These are phyloP conservation scores for Serendipita vermifera DNA, from an alignment of 768 basidiomycete species.

Conservation along the genomic window DNA sequence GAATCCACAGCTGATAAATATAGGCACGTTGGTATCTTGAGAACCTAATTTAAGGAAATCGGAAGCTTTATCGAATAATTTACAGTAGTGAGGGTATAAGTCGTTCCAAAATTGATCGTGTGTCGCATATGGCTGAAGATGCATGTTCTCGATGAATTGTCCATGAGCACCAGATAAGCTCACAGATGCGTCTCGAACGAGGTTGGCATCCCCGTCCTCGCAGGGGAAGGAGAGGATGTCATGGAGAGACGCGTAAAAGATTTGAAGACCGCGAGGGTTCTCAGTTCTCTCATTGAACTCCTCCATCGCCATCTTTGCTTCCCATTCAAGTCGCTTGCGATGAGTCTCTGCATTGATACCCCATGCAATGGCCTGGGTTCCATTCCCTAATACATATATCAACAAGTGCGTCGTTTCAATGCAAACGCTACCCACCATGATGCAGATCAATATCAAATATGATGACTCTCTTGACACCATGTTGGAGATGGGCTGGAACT, in stretches of 20 bases:
- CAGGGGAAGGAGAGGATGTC: slow-evolving; percentile 88
- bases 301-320: slow-evolving; percentile 21
- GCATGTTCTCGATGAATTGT: slow-evolving; percentile 78
- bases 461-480: slow-evolving; percentile 63
- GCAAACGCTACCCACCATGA: slow-evolving; percentile 41
- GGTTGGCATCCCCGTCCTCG: slow-evolving; percentile 72
- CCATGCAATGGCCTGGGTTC: slow-evolving; percentile 87
- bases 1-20: slow-evolving; percentile 65
- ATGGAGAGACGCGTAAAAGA: slow-evolving; percentile 90
- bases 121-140: slow-evolving; percentile 58
- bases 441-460: slow-evolving; percentile 91
- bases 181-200: slow-evolving; percentile 80
- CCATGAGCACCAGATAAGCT: slow-evolving; percentile 69
- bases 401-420: neutral
- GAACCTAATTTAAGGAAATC: slow-evolving; percentile 71
- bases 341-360: slow-evolving; percentile 83
- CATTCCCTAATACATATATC: slow-evolving; percentile 49
- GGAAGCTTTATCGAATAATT: slow-evolving; percentile 51
- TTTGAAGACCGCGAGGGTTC: slow-evolving; percentile 28
- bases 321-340: slow-evolving; percentile 47
- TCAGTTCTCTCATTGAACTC: slow-evolving; percentile 20
- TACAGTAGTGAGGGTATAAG: slow-evolving; percentile 56
- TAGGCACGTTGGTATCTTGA: slow-evolving; percentile 33
- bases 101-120: slow-evolving; percentile 63
- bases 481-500: slow-evolving; percentile 62